A percentile compares a stretch with the other conserved stretches of the same genome.
These are phyloP conservation scores for Claviceps capensis DNA, from an alignment of 2,329 filamentous ascomycete genomes.

Conservation along the genomic window DNA sequence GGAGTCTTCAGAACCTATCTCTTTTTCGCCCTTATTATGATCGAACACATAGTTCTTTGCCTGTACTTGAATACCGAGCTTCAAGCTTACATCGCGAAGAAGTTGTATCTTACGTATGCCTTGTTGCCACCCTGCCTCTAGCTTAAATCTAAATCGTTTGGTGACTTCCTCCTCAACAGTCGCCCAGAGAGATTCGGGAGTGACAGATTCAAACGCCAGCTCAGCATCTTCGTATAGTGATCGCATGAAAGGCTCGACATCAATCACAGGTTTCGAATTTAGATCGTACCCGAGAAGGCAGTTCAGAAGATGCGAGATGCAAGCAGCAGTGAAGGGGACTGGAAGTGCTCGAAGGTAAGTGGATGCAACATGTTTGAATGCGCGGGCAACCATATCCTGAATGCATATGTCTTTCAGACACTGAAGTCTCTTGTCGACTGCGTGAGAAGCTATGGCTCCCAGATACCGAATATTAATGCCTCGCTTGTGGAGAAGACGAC, in stretches of 20 bases:
- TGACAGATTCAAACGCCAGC: conserved; percentile 66
- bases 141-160: conserved; percentile 62
- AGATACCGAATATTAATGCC: conserved; percentile 95
- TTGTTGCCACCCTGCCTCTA: conserved; percentile 55
- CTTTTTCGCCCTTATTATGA: conserved; percentile 13
- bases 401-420: conserved; percentile 65
- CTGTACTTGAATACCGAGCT: conserved; percentile 78
- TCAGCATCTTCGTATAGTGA: conserved; percentile 70
- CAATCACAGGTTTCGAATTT: conserved; percentile 64
- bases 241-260: conserved; percentile 62
- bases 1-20: conserved; percentile 17
- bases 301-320: conserved; percentile 79
- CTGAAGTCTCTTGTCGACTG: conserved; percentile 56
- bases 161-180: conserved; percentile 60
- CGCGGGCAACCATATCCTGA: conserved; percentile 90
- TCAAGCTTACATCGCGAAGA: conserved; percentile 76
- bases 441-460: conserved; percentile 64
- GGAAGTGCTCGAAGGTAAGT: conserved; percentile 69
- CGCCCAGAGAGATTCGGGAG: conserved; percentile 54
- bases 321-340: conserved; percentile 64
- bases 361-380: conserved; percentile 85
- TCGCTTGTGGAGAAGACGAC: conserved; percentile 81
- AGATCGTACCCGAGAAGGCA: conserved; percentile 70
- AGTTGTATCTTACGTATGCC: conserved; percentile 65
- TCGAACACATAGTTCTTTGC: conserved; percentile 43